Base-by-base conservation (phyloP, 257 asterid genomes). In the Nicotiana sylvestris region DNA sequence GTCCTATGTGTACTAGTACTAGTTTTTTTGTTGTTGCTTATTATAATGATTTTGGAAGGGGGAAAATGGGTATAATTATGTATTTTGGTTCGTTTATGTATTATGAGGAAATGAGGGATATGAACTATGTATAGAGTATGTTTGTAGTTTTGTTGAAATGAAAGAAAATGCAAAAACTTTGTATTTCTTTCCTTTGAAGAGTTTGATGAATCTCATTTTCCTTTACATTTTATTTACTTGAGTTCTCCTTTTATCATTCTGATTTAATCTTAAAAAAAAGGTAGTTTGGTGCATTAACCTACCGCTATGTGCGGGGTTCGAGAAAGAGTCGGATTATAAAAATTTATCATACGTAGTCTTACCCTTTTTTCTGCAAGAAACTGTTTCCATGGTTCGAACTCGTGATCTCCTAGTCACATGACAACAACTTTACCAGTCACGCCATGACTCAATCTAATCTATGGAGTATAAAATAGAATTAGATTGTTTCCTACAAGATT, bases 121-220 rank as follows among this genome's bases (percentile, higher is more conserved):
- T 60, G 67, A 35, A 25, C 76, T 64, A 69, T 78, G 81, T 69
- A 62, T 49, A 79, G 81, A 80, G 16, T 72, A 81, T 57, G 77
- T 53, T 35, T 56, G 78, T 74, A 35, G 37, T 58, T 79, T 39
- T 66, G 21, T 62, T 61, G 27, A 43, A 80, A 53, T 49, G 68
- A 56, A 64, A 61, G 83, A 46, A 16, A 27, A 85, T 81, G 72
- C 55, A 8, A 21, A 72, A 65, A 72, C 76, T 84, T 69, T 58
- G 82, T 86, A 88, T 77, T 35, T 85, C 79, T 30, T 58, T 51
- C 15, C 66, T 81, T 56, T 25, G 56, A 49, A n/a, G 58, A 65
- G n/a, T 9, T 62, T 27, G 18, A 64, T 61, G 30, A n/a, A 10
- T 60, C 27, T 6, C 55, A 30, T 2, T 80, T 80, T 43, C 62